Base-by-base conservation (phyloP, 2,329 filamentous ascomycete genomes). In the Trichoderma koningii region DNA sequence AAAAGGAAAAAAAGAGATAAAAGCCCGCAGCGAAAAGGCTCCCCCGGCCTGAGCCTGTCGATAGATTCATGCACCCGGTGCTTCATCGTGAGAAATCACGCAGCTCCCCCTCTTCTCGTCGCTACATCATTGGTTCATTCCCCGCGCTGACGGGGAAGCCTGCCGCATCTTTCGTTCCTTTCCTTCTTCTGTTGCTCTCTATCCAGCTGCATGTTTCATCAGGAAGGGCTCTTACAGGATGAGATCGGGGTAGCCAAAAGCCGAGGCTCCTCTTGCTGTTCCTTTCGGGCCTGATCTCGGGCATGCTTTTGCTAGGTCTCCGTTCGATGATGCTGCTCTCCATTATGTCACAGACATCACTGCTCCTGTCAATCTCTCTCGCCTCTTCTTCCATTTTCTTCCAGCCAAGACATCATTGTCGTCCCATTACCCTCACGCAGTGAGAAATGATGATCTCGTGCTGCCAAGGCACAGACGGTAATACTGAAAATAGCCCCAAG, bases 1-100 rank as follows among this genome's bases (percentile, higher is more conserved):
- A 19, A 53, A 19, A n/a, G n/a, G 6, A 7, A 19, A 19, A 15
- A 9, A 48, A 21, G 10, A 47, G 30, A 15, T 30, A 56, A n/a
- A 23, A 23, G 3, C 21, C 21, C 21, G 21, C 21, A 23, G 21
- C 21, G 21, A 44, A 45, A 34, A 61, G 42, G 34, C 57, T 52
- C 30, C 30, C 34, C 38, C 57, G 38, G 47, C 30, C 41, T 51
- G 57, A 61, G 30, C 34, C 23, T 52, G 34, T 44, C 38, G 26
- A 57, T 57, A 47, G 55, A 47, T 45, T n/a, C 55, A 57, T 57
- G 53, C 38, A 56, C 14, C 53, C 53, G 17, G 17, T 44, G 38
- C 57, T 52, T 61, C 47, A 44, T 61, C 57, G 47, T 51, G n/a
- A 21, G 57, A 61, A 61, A 61, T 61, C 47, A 61, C 57, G 57